phyloP scores from a whole-genome alignment of 257 asterid genomes.

The Perilla frutescens region DNA sequence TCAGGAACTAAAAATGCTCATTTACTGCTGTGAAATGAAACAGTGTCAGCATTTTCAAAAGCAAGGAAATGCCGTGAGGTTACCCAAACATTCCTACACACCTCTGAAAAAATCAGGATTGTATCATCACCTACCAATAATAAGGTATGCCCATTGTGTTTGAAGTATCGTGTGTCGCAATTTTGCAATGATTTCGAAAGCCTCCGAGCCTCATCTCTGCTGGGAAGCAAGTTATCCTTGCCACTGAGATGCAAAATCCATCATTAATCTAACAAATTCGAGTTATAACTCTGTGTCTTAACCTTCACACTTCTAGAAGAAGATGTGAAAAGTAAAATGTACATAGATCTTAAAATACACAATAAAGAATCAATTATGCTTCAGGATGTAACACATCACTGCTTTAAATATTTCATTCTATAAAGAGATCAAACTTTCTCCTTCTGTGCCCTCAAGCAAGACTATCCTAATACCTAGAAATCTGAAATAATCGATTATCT shows the following conservation, averaged over 20 bases:
- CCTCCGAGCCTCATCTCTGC: conserved; percentile 82
- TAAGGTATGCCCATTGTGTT: conserved; percentile 89
- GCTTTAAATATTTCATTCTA: neutral
- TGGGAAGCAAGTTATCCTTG: conserved; percentile 94
- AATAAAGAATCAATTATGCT: conserved; percentile 3
- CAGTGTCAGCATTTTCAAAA: neutral
- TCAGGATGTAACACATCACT: conserved; percentile 9
- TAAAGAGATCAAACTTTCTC: neutral
- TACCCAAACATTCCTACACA: neutral
- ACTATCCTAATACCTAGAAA: neutral
- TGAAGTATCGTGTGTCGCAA: conserved; percentile 70
- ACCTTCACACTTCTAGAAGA: neutral
- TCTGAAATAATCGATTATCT: neutral
- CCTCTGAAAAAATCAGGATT: conserved; percentile 25
- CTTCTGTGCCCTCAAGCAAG: neutral
- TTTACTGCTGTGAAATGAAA: no score
- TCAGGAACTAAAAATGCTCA: neutral
- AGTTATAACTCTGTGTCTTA: conserved; percentile 19
- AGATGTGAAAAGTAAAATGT: neutral
- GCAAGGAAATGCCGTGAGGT: neutral
- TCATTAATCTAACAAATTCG: neutral
- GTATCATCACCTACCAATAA: conserved; percentile 72
- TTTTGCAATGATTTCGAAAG: conserved; percentile 60
- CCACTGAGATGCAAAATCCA: conserved; percentile 66
- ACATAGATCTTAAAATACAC: conserved; percentile 1